phyloP scores from a whole-genome alignment of 345 rosid genomes.

The Heritiera littoralis region DNA sequence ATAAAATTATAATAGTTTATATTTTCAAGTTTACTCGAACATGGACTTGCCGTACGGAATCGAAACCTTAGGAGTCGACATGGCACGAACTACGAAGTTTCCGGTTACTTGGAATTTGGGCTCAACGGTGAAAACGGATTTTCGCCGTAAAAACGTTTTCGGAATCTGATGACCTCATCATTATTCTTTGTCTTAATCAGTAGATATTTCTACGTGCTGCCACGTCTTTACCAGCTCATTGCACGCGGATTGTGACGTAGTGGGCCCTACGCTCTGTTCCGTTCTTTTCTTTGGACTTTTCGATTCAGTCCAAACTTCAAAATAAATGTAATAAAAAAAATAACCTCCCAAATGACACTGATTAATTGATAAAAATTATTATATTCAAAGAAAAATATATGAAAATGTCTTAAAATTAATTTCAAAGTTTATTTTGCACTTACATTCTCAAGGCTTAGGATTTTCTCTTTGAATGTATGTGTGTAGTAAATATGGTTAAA shows the following conservation, averaged over 20 bases:
- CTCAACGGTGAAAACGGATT: background rate
- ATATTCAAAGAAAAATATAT: too few species aligned
- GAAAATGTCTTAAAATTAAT: too few species aligned
- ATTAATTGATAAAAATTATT: too few species aligned
- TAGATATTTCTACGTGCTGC: background rate
- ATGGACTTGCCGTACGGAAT: background rate
- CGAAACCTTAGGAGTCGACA: background rate
- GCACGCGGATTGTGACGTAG: background rate
- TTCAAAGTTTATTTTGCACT: too few species aligned
- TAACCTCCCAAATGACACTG: too few species aligned
- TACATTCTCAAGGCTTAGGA: too few species aligned
- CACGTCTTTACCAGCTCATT: constrained; percentile 9
- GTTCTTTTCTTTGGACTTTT: background rate
- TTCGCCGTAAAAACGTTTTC: background rate
- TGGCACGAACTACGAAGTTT: constrained; percentile 3
- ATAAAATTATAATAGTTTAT: too few species aligned
- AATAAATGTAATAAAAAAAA: too few species aligned
- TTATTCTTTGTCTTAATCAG: background rate
- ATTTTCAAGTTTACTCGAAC: too few species aligned
- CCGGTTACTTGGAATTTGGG: background rate
- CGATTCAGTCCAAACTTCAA: too few species aligned
- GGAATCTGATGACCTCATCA: background rate
- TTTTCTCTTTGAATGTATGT: too few species aligned
- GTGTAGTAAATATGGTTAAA: too few species aligned
- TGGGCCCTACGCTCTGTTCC: background rate